Evolutionary conservation across 1,139 yeast genomes (phyloP), one percentile per base, ranked within the genome.

Genomic region (Meyerozyma athensensis): DNA sequence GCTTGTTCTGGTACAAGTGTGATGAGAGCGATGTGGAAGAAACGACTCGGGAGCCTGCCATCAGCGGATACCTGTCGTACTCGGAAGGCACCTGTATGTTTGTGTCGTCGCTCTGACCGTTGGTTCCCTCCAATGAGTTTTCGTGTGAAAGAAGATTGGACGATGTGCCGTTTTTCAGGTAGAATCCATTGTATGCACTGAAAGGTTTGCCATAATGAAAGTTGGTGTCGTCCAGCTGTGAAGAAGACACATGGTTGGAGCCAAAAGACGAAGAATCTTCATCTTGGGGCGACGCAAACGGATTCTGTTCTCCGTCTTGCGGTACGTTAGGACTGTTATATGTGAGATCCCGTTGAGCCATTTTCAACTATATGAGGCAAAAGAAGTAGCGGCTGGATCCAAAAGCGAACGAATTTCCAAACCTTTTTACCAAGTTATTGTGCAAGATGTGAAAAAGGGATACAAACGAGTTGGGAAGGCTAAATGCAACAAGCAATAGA

Each of bases 141-240:
- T 58, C 58, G 35, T 55, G 50, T 20, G 58, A 58, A 38, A 68
- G 58, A 38, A 67, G 55, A 46, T 68, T 65, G 24, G 75, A 58
- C 2, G 69, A 58, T 8, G 75, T 69, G 22, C 70, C 74, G 39
- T 62, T 64, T 28, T 63, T 62, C 10, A 64, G 58, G 48, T 71
- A 69, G 49, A 69, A 71, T 5, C 73, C 76, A 38, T 63, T 61
- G 45, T 71, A 72, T 14, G 70, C 65, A 33, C 65, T 56, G 48
- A 65, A 70, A 1, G 71, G 71, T 42, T 66, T 65, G 19, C 65
- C 70, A 43, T 59, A 56, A 36, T 56, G 62, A 31, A 54, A 43
- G 24, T 53, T 50, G 35, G 37, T 35, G 26, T 42, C 48, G 28
- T 48, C 52, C n/a, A 56, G 59, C 28, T 52, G 32, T 3, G 32